Percentiles rank a stretch among this genome's conserved stretches.
phyloP scores from a whole-genome alignment of 208 protist species.

The Herpetomonas tarakana region DNA sequence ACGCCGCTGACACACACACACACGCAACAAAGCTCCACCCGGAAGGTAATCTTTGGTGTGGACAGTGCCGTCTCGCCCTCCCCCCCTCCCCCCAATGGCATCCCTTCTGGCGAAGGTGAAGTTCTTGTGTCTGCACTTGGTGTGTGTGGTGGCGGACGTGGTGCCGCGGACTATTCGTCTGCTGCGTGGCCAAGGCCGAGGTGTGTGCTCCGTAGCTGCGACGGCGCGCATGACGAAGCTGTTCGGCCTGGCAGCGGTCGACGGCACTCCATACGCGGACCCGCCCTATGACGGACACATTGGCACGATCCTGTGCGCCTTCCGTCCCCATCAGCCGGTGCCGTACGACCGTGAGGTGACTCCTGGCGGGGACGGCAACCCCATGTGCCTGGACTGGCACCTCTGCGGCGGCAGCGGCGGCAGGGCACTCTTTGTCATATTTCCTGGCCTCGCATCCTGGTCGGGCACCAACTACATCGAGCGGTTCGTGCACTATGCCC shows the following conservation, averaged over 20 bases:
- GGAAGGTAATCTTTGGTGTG: not conserved
- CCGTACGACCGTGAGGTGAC: slow-evolving; percentile 38
- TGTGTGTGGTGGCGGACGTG: slow-evolving; percentile 14
- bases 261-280: slow-evolving; percentile 28
- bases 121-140: slow-evolving; percentile 23
- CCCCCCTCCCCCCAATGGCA: not conserved
- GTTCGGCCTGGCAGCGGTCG: slow-evolving; percentile 30
- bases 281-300: slow-evolving; percentile 59
- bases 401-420: slow-evolving; percentile 9
- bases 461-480: slow-evolving; percentile 74
- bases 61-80: too few species aligned
- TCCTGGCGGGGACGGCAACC: slow-evolving; percentile 55
- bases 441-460: slow-evolving; percentile 73
- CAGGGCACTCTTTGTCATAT: slow-evolving; percentile 52
- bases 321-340: slow-evolving; percentile 35
- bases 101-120: slow-evolving; percentile 15
- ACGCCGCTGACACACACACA: too few species aligned
- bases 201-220: not conserved
- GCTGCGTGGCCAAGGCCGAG: not conserved
- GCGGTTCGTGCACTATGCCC: slow-evolving; percentile 48
- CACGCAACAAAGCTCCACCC: too few species aligned
- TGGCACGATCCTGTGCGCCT: slow-evolving; percentile 59
- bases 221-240: not conserved
- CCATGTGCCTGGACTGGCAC: slow-evolving; percentile 70
- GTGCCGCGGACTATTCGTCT: slow-evolving; percentile 11